A percentile compares a stretch with the other conserved stretches of the same genome.
These are phyloP conservation scores for Moesziomyces antarcticus DNA, from an alignment of 1,284 basidiomycete genomes.

Conservation along the genomic window DNA sequence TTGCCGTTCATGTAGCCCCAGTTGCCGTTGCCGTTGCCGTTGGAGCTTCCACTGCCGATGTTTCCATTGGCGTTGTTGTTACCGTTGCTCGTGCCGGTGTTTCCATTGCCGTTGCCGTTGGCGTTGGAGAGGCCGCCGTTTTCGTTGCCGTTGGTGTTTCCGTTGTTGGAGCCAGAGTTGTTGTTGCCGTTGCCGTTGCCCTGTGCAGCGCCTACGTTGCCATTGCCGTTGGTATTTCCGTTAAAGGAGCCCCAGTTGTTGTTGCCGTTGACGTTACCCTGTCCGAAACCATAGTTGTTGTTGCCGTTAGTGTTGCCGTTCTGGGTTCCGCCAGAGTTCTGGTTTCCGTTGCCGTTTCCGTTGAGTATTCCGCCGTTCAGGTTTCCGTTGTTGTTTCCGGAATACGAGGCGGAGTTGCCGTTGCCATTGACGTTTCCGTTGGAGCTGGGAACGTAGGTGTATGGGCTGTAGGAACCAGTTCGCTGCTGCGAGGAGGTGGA, in stretches of 20 bases:
- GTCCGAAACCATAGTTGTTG: constrained; percentile 10
- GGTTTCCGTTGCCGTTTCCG: constrained; percentile 16
- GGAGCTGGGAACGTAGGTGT: background rate
- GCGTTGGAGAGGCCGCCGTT: constrained; percentile 5
- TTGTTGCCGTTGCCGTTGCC: constrained; percentile 11
- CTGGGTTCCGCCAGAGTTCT: constrained; percentile 4
- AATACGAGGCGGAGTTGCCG: constrained; percentile 6
- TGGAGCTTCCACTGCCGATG: no score
- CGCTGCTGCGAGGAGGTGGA: constrained; percentile 1
- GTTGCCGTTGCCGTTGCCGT: constrained; percentile 5
- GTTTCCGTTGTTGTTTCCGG: constrained; percentile 2
- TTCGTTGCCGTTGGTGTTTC: constrained; percentile 8
- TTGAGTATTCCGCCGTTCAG: constrained; percentile 4
- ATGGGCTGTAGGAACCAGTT: background rate
- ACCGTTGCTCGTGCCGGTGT: background rate
- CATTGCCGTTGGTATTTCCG: constrained; percentile 11
- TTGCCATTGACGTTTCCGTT: constrained; percentile 16
- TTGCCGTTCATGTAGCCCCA: no score
- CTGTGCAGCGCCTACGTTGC: constrained; percentile 1
- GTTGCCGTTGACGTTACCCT: constrained; percentile 15
- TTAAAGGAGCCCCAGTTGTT: constrained; percentile 5
- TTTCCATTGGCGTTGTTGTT: constrained; percentile 2
- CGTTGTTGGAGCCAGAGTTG: constrained; percentile 7
- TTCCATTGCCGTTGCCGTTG: constrained; percentile 1
- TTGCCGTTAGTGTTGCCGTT: constrained; percentile 17